Base-by-base conservation (phyloP, 805 yeast species). In the Ogataea salicorniae region DNA sequence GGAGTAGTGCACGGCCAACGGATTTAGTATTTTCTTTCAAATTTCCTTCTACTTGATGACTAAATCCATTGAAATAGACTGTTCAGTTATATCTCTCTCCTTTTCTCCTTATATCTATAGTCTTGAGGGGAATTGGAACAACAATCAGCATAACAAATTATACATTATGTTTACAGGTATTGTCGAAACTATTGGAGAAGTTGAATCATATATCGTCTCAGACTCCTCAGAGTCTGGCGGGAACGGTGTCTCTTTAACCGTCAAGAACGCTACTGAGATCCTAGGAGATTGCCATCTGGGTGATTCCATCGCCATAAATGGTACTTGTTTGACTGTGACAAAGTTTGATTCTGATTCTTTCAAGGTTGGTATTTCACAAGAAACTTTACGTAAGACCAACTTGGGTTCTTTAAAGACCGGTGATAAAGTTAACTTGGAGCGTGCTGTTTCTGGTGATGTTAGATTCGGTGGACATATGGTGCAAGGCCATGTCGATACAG, bases 401-500 rank as follows among this genome's bases (percentile, higher is more conserved):
- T 69, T 94, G 39, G 92, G 90, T 1, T 66, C 67, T 9, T 75
- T 92, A 64, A 61, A 56, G 20, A 42, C 48, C 2, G 91, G 88
- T 2, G 64, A 77, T 17, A 75, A 73, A 49, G 96, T 94, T 18
- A 92, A 94, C 63, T 72, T 92, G 51, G 99, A 94, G 66, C 75
- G 99, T 49, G 99, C 99, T 0, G 89, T 94, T 33, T 73, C 82
- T 2, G 74, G 72, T 14, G 88, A 87, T 45, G 87, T 82, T 6
- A 74, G 99, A 53, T 80, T 91, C 59, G 99, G 99, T 22, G 99
- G 99, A 0, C 99, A 94, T 66, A 80, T 92, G 53, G 99, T 94
- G 2, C 99, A 94, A 60, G 99, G 99, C 6, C 99, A 94, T 69
- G 89, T 94, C 29, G 99, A 94, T 64, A 87, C 97, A 0, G 75